Evolutionary conservation across 306 rosid species (phyloP), one percentile per base, ranked within the genome.

Genomic region (Quercus variabilis): DNA sequence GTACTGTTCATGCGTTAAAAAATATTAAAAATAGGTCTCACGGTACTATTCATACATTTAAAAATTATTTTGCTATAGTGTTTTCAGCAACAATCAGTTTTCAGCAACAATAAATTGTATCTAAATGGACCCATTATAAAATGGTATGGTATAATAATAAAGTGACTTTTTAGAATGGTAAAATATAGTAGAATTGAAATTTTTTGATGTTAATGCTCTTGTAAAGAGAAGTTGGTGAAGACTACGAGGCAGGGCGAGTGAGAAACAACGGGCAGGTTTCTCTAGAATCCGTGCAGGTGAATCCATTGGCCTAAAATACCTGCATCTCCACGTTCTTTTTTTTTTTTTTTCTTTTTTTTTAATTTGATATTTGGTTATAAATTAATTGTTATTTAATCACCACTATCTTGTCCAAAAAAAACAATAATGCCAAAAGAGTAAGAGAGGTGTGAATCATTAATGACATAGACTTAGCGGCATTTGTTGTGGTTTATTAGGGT

Each of bases 281-380:
- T 38, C 46, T 38, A 1, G 13, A 80, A 84, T 82, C 89, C 87
- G 86, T 84, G 84, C 60, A 21, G 2, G 76, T 59, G 90, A 89
- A 89, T 85, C 98, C 94, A 89, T 90, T 88, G 94, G 96, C 87
- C 74, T 73, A 64, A 80, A 74, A 51, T 67, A 75, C 94, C 86
- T 78, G 81, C 90, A 81, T 76, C 78, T 35, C 20, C 28, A 76
- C 54, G 55, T 38, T 67, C 38, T 13, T 4, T 26, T 43, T n/a
- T n/a, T n/a, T 78, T 69, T 63, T 52, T 69, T 21, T 59, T 30
- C 3, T 38, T n/a, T 0, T n/a, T n/a, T n/a, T n/a, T n/a, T n/a
- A 35, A 69, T 13, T 18, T 0, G 10, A 18, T 3, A n/a, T n/a
- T 4, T 56, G n/a, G 3, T 56, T 56, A 56, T 56, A 18, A 4